Evolutionary conservation across 2,329 filamentous ascomycete species (phyloP).

Genomic region (Neurospora sp.): DNA sequence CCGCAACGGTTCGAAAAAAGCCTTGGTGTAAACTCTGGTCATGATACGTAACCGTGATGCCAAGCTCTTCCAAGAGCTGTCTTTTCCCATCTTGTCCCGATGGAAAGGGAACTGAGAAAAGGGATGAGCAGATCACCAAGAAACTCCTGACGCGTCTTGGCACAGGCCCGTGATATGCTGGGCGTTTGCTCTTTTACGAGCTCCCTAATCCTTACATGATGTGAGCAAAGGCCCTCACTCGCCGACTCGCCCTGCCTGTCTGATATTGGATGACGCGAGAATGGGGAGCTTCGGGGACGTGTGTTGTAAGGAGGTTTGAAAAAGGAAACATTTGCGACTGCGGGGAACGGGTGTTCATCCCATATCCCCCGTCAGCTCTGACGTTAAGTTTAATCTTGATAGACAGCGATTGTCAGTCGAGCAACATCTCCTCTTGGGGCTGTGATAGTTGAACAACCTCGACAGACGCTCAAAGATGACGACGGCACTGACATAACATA

Average conservation of each 20-base stretch:
- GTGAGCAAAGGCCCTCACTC: background rate
- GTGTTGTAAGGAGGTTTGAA: background rate
- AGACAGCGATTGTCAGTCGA: background rate
- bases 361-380: background rate
- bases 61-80: background rate
- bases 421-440: background rate
- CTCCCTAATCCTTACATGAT: background rate
- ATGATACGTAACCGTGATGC: background rate
- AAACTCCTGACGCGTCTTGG: background rate
- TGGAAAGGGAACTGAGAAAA: background rate
- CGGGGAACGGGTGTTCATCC: background rate
- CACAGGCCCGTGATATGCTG: background rate
- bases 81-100: background rate
- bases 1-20: background rate
- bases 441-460: background rate
- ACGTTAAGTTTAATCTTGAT: background rate
- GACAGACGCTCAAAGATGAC: background rate
- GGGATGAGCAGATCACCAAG: background rate
- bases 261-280: background rate
- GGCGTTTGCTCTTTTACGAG: background rate
- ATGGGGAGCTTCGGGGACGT: background rate
- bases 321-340: background rate
- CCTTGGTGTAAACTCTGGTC: background rate
- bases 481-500: background rate
- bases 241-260: background rate